Evolutionary conservation across 2,329 filamentous ascomycete species (phyloP).

Genomic region (Aureobasidium lini): DNA sequence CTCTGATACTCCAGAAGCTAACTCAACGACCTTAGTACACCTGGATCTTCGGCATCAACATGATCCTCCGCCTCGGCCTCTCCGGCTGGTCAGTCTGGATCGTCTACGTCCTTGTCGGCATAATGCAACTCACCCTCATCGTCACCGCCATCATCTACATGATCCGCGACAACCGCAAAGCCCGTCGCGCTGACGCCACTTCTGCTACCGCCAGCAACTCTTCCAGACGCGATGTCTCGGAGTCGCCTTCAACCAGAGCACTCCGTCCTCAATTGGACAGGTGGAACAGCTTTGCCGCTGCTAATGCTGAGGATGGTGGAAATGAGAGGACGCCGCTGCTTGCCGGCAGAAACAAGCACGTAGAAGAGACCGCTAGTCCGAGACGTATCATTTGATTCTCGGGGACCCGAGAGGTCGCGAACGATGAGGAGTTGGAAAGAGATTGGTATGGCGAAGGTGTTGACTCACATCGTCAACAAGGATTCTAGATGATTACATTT

Average conservation of each 20-base stretch:
- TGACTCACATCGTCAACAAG: no score
- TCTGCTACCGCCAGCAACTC: neutral
- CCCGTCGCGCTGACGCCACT: conserved; percentile 19
- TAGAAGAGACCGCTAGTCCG: conserved; percentile 3
- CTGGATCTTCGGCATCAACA: conserved; percentile 66
- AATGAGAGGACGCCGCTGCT: neutral
- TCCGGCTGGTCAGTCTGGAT: conserved; percentile 91
- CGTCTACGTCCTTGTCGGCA: conserved; percentile 74
- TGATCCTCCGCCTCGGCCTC: conserved; percentile 60
- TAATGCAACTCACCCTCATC: conserved; percentile 71
- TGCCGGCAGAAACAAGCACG: neutral
- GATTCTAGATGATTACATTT: no score
- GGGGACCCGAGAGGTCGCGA: neutral
- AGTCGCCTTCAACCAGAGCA: neutral
- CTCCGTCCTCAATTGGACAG: neutral
- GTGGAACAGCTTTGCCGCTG: neutral
- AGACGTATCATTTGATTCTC: neutral
- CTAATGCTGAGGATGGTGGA: neutral
- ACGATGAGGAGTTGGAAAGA: neutral
- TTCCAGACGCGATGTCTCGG: neutral
- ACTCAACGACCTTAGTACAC: conserved; percentile 18
- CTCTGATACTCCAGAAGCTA: neutral
- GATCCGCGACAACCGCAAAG: conserved; percentile 36
- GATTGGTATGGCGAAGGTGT: neutral
- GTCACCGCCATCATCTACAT: conserved; percentile 72